Evolutionary conservation across 345 rosid species (phyloP), one percentile per base, ranked within the genome.

Genomic region (Citrus mangshanensis): DNA sequence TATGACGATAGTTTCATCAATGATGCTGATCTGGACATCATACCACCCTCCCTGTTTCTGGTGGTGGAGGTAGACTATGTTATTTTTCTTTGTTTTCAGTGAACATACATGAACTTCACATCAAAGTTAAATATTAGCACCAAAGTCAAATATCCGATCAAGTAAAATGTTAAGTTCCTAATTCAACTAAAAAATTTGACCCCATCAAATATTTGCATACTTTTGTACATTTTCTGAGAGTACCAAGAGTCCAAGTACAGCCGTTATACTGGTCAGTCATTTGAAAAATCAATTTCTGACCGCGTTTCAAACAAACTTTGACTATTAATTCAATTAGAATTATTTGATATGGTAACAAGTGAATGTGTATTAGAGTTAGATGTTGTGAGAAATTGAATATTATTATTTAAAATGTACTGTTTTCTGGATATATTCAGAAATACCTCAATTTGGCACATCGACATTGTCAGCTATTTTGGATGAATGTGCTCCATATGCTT

Each of bases 1-100:
- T 90, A 88, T 74, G 90, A 83, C 2, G 93, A 84, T 80, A 94
- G 97, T 78, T 94, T 94, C 80, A 93, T 94, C 7, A 77, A 92
- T 75, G 98, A 91, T 28, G 85, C 75, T 38, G 90, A 92, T 56
- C 84, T 77, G 1, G 63, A 72, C 54, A 65, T 37, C 34, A 27
- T 46, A 19, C 61, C 85, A 4, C 63, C 86, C 77, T 83, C 90
- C 63, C 84, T 22, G 66, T 71, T 71, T 85, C 83, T 49, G 75
- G 59, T 77, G 86, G 68, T 75, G 81, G 55, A 80, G 81, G 97
- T 92, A 84, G 61, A 64, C 21, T 59, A 1, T 40, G 69, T 81
- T 6, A 62, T 78, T 62, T 68, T 2, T 13, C 3, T 19, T 59
- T 21, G 28, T 61, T 61, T 49, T 34, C 28, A 71, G 18, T 51